A percentile compares a stretch with the other conserved stretches of the same genome.
These are phyloP conservation scores for Apiosordaria backusii DNA, from an alignment of 495 filamentous ascomycete genomes.

Conservation along the genomic window DNA sequence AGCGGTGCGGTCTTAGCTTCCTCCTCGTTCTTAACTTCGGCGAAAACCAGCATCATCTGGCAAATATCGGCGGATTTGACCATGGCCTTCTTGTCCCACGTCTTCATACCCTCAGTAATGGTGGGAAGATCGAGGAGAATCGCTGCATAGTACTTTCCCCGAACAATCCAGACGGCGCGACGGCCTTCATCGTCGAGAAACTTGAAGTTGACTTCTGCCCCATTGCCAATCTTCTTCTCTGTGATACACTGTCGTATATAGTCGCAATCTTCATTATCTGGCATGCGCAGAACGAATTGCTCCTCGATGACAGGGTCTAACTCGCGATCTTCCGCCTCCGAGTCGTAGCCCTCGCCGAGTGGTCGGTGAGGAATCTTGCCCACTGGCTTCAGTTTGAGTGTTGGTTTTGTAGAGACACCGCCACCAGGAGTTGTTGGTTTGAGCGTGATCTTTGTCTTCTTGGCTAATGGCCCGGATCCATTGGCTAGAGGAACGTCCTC, in stretches of 20 bases:
- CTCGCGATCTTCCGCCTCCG: conserved; percentile 90
- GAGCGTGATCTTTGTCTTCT: conserved; percentile 44
- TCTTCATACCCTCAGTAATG: conserved; percentile 93
- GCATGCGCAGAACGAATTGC: conserved; percentile 84
- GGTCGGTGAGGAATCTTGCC: conserved; percentile 61
- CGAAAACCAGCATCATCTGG: conserved; percentile 88
- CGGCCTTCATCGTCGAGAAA: conserved; percentile 74
- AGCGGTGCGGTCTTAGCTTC: conserved; percentile 65
- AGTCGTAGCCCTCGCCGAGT: conserved; percentile 87
- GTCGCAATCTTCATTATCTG: conserved; percentile 79
- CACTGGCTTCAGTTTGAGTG: conserved; percentile 37
- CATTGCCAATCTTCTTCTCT: conserved; percentile 71
- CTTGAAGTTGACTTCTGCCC: conserved; percentile 70
- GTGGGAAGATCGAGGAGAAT: conserved; percentile 83
- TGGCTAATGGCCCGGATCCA: conserved; percentile 27
- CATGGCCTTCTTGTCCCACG: conserved; percentile 86
- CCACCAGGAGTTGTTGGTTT: conserved; percentile 19
- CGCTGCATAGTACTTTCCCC: conserved; percentile 71
- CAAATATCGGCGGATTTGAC: conserved; percentile 93
- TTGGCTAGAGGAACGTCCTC: conserved; percentile 38
- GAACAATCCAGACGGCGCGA: conserved; percentile 66
- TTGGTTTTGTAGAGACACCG: conserved; percentile 30
- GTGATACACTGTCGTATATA: conserved; percentile 67
- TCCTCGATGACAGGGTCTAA: conserved; percentile 81
- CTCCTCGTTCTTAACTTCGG: conserved; percentile 63